A percentile compares a stretch with the other conserved stretches of the same genome.
Evolutionary conservation across 2,329 filamentous ascomycete species (phyloP).

Genomic region (Alternaria sp.): DNA sequence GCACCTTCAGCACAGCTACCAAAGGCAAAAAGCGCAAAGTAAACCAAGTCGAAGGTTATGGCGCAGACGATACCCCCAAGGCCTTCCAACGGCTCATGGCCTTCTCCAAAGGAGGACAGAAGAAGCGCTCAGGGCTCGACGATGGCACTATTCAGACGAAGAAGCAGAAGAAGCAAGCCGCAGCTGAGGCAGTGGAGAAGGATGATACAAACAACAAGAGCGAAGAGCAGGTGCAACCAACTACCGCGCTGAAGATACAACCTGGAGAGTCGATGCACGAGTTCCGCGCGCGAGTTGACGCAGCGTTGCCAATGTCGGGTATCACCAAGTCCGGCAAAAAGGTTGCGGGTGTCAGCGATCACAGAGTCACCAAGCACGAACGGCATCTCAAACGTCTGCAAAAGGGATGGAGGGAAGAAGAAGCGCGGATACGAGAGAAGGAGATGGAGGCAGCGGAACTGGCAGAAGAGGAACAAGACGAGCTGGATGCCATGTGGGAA

Average conservation of each 20-base stretch:
- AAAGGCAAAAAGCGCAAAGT: conserved; percentile 47
- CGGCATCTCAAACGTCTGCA: conserved; percentile 72
- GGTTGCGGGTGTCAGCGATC: conserved; percentile 68
- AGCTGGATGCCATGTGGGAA: conserved; percentile 67
- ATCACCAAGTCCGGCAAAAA: conserved; percentile 68
- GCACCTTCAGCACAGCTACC: conserved; percentile 41
- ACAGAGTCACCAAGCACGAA: conserved; percentile 78
- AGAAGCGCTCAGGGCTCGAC: conserved; percentile 68
- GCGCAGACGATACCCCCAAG: conserved; percentile 81
- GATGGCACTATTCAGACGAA: conserved; percentile 58
- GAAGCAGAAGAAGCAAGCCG: conserved; percentile 54
- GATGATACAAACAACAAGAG: conserved; percentile 19
- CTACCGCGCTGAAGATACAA: conserved; percentile 60
- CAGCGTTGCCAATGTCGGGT: conserved; percentile 76
- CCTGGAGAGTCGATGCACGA: conserved; percentile 84
- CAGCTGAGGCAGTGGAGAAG: conserved; percentile 9
- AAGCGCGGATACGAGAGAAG: conserved; percentile 67
- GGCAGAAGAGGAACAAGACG: conserved; percentile 66
- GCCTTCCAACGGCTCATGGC: conserved; percentile 88
- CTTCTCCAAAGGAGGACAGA: conserved; percentile 63
- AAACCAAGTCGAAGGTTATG: conserved; percentile 58
- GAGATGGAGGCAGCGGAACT: conserved; percentile 79
- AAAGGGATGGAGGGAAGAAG: conserved; percentile 63
- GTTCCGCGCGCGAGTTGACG: conserved; percentile 83
- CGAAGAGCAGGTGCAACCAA: conserved; percentile 27